These are phyloP conservation scores for Extremus antarcticus DNA, from an alignment of 495 filamentous ascomycete genomes.

Conservation along the genomic window DNA sequence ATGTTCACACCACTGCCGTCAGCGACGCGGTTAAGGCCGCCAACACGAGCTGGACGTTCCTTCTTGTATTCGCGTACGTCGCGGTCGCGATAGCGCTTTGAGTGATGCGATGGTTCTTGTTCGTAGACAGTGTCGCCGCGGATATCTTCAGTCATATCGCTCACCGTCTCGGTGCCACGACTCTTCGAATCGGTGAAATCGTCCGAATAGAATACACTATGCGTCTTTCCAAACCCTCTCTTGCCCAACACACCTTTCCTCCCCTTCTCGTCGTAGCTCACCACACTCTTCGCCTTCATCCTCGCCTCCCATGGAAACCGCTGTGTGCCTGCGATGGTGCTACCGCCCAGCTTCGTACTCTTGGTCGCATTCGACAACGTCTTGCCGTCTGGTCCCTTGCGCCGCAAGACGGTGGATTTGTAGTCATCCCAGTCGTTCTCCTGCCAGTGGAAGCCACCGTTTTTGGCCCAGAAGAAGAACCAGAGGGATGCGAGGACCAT, in stretches of 20 bases:
- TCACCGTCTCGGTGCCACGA: constrained; percentile 10
- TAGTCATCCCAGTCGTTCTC: constrained; percentile 94
- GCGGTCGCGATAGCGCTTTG: constrained; percentile 41
- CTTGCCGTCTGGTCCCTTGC: constrained; percentile 78
- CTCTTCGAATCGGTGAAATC: constrained; percentile 9
- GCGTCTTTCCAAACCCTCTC: constrained; percentile 16
- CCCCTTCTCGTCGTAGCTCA: constrained; percentile 21
- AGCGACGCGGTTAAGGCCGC: constrained; percentile 66
- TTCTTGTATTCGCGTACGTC: constrained; percentile 70
- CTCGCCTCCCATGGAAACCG: constrained; percentile 9
- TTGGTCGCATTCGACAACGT: constrained; percentile 70
- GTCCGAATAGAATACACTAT: constrained; percentile 18
- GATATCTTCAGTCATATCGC: constrained; percentile 18
- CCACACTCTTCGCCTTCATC: constrained; percentile 10
- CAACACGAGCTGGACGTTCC: constrained; percentile 74
- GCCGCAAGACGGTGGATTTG: constrained; percentile 88
- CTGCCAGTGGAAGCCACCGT: constrained; percentile 82
- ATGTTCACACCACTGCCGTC: constrained; percentile 64
- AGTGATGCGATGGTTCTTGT: constrained; percentile 2
- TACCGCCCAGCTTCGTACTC: constrained; percentile 69
- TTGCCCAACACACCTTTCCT: constrained; percentile 19
- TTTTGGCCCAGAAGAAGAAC: constrained; percentile 98
- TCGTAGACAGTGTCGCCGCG: constrained; percentile 6
- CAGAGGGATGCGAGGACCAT: constrained; percentile 73
- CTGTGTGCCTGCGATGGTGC: constrained; percentile 41